These are phyloP conservation scores for Hippophae tibetana DNA, from an alignment of 306 rosid species.

Conservation along the genomic window DNA sequence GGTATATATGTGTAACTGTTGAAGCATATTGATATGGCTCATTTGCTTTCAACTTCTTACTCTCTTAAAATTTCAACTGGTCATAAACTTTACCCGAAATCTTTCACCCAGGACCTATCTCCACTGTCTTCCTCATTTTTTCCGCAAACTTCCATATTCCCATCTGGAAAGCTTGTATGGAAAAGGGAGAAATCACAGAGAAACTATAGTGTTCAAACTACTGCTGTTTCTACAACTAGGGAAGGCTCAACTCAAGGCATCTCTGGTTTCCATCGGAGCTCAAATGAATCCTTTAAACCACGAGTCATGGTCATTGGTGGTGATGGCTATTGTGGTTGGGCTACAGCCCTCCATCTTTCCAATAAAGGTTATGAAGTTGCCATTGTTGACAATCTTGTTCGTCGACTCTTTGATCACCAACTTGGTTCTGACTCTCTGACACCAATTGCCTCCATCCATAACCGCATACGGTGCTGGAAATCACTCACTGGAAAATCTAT, in stretches of 20 bases:
- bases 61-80: conserved; percentile 41
- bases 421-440: conserved; percentile 81
- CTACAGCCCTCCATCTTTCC: conserved; percentile 93
- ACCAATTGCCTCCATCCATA: conserved; percentile 79
- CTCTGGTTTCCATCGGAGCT: conserved; percentile 20
- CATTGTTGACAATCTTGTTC: conserved; percentile 78
- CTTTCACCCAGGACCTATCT: conserved; percentile 28
- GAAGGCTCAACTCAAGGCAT: conserved; percentile 48
- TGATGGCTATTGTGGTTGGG: conserved; percentile 99
- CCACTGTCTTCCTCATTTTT: conserved; percentile 30
- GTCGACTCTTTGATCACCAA: conserved; percentile 89
- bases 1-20: conserved; percentile 18
- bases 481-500: conserved; percentile 69
- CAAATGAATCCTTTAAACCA: conserved; percentile 43
- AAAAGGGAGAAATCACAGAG: conserved; percentile 32
- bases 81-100: conserved; percentile 37
- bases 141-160: conserved; percentile 29
- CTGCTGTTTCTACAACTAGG: conserved; percentile 44
- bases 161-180: conserved; percentile 36
- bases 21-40: conserved; percentile 49
- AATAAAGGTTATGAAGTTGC: conserved; percentile 90
- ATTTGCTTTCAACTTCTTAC: conserved; percentile 67
- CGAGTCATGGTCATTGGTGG: conserved; percentile 92
- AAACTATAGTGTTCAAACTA: conserved; percentile 29
- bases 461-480: conserved; percentile 72